Base-by-base conservation (phyloP, 495 filamentous ascomycete species). In the Penicillium egyptiacum region DNA sequence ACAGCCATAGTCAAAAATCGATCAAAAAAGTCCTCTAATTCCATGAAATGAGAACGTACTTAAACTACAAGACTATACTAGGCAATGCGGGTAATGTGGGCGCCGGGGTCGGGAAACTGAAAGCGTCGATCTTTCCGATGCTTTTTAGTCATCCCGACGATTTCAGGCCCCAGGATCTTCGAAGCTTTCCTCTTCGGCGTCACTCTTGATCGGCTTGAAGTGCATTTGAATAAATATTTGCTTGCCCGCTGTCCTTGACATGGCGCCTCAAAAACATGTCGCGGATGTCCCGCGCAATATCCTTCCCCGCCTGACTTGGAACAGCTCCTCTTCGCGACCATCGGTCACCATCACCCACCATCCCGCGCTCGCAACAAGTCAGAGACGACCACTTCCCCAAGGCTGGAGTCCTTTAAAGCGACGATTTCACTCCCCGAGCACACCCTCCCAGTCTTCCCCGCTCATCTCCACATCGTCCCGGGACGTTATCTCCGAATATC, bases 271-370 rank as follows among this genome's bases (percentile, higher is more conserved):
- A 51, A 75, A 76, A 50, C 59, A 70, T 35, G 69, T 77, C 55
- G 64, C 62, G 17, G 71, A 76, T 59, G 67, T 77, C 44, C 72
- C 73, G 37, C 70, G 71, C 41, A 74, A 58, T 43, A 63, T 77
- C n/a, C 68, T 78, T 39, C 75, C 76, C 48, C 76, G 75, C 41
- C 60, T 76, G 53, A 75, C 72, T 16, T 77, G 76, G 76, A 77
- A 75, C 60, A 70, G 72, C 33, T 65, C 73, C 35, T 73, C 72
- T 19, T 63, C 73, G n/a, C 70, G 75, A 3, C 67, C 71, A 25
- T 61, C 68, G 17, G 48, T 74, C 56, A 61, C 67, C 39, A 58
- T 70, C 44, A 62, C 69, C 20, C 68, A 70, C 56, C 61, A 60
- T 56, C 57, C 60, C 43, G 63, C 68, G n/a, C 55, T 73, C 28